Evolutionary conservation across 164 flowering plant species (phyloP), one percentile per base, ranked within the genome.

Genomic region (Buxus sempervirens): DNA sequence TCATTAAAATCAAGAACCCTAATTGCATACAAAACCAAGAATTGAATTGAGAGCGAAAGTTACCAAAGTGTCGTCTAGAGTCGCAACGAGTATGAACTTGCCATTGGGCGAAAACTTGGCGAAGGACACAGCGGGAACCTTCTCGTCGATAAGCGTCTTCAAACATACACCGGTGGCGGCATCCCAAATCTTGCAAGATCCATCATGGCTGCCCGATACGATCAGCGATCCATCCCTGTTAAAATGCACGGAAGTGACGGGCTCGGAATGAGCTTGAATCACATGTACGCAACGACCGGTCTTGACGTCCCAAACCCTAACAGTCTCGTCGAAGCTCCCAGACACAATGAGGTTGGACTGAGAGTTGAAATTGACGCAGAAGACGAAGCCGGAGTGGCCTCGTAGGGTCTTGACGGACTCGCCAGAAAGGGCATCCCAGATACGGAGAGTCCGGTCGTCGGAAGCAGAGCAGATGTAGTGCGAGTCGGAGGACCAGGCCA

Each of bases 401-500:
- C 78, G 80, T 27, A 95, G 86, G 71, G 84, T 86, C 68, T 93
- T 89, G 51, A 96, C 84, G 83, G 84, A 87, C 13, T 84, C 92
- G 63, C 75, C 74, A 61, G 87, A 57, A 49, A 77, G 92, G 1
- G 92, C 89, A 73, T 85, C 93, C 99, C 98, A 95, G 70, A 95
- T 95, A 60, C 94, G 91, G 73, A 92, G 81, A 18, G 97, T 84
- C 24, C 79, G 77, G 69, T 95, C 98, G 67, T 95, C 98, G 73
- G 98, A 96, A 63, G 98, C 96, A 56, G 99, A 96, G 80, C 93
- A 87, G 74, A 92, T 79, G 83, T 96, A 96, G 75, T 82, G 96
- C n/a, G 97, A 89, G 71, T 92, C 96, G 56, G 90, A 90, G 51
- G 99, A 95, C 93, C 96, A 92, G 58, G 96, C 89, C 12, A 95